Evolutionary conservation across 164 flowering plant genomes (phyloP), one percentile per base, ranked within the genome.

Genomic region (Vitis riparia): DNA sequence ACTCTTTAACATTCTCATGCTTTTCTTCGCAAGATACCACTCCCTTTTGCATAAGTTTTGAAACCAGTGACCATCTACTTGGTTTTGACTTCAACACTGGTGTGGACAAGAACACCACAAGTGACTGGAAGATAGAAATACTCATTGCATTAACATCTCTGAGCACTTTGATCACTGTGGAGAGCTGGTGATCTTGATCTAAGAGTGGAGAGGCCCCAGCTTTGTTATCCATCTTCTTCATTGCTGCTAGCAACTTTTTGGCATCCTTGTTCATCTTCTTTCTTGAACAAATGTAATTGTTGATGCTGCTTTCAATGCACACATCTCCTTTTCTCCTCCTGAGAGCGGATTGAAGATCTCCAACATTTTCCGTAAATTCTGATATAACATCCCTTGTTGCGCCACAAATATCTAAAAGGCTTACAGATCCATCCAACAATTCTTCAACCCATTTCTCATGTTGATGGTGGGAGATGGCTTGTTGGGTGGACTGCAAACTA

Each of bases 241-340:
- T 49, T 11, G 70, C 13, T 11, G 62, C 29, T 13, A 72, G 59
- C 48, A 74, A 15, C 62, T 71, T 77, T 56, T 58, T 77, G 37
- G 74, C 71, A 9, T 69, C 73, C 66, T 76, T 84, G 62, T 67
- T 81, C 66, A 76, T 65, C 30, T 73, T 72, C 76, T 79, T 81
- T 57, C 79, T 70, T 59, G 76, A 63, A 58, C 55, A 68, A n/a
- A 44, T 58, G 70, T 68, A 83, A 3, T n/a, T 67, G 2, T 61
- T 51, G 11, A 73, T 23, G 59, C 59, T 44, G 49, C 61, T 62
- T 59, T 75, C 76, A 44, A 76, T 59, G 66, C 65, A 71, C 12
- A 67, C 55, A 30, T 76, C 77, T 10, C 75, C 73, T 58, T 80
- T 78, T 44, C 80, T 67, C 57, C 83, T 73, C 8, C 79, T 58